Conservation (phyloP, 2,329 filamentous ascomycete species). For the Alternaria solani region DNA sequence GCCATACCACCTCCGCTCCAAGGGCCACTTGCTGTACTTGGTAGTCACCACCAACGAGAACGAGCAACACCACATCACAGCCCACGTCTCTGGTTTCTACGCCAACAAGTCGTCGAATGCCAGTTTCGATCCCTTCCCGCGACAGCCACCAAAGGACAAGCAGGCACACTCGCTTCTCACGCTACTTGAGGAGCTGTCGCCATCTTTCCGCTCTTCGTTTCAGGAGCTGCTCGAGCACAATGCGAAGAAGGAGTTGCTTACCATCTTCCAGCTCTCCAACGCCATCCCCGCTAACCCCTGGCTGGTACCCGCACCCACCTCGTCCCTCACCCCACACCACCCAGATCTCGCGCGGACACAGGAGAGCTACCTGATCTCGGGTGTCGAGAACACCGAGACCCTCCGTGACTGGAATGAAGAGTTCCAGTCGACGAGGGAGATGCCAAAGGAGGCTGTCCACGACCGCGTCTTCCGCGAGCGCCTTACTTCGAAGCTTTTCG, state of each 20-base stretch:
- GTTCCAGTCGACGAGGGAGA: conserved; percentile 93
- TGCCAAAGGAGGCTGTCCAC: conserved; percentile 92
- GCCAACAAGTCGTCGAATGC: conserved; percentile 95
- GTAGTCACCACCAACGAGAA: conserved; percentile 90
- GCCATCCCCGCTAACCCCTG: conserved; percentile 91
- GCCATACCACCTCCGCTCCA: conserved; percentile 87
- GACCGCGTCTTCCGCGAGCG: conserved; percentile 96
- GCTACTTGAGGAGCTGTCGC: conserved; percentile 79
- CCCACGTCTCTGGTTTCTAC: conserved; percentile 93
- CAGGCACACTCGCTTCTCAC: conserved; percentile 86
- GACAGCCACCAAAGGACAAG: conserved; percentile 77
- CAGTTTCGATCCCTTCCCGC: conserved; percentile 92
- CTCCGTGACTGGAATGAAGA: conserved; percentile 99
- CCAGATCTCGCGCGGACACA: conserved; percentile 88
- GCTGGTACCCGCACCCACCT: conserved; percentile 77
- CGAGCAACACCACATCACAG: conserved; percentile 92
- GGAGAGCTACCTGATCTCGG: conserved; percentile 88
- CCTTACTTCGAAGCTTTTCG: conserved; percentile 92
- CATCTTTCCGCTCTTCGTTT: conserved; percentile 82
- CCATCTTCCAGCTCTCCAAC: conserved; percentile 95
- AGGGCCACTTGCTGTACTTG: conserved; percentile 91
- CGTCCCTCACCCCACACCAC: conserved; percentile 73
- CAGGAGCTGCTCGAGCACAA: conserved; percentile 83
- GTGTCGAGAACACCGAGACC: conserved; percentile 92
- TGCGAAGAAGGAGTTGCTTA: conserved; percentile 83